Evolutionary conservation across 78 protist genomes (phyloP).

Genomic region (Speleostelium caveatum): DNA sequence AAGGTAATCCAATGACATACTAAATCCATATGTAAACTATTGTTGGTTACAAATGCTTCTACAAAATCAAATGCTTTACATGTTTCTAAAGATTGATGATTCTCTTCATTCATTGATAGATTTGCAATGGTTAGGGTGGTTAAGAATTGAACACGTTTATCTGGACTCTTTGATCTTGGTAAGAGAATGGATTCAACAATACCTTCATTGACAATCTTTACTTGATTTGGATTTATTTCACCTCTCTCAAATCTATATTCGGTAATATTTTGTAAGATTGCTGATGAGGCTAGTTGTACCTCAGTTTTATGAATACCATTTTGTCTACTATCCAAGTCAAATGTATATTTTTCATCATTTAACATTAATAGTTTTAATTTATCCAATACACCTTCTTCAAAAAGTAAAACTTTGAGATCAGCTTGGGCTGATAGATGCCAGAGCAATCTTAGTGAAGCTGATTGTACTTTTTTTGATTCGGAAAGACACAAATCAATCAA

Average conservation of each 20-base stretch:
- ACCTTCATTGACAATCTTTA: slow-evolving; percentile 66
- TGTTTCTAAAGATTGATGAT: slow-evolving; percentile 17
- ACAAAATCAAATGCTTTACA: slow-evolving; percentile 64
- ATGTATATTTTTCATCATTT: slow-evolving; percentile 10
- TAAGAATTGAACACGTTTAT: slow-evolving; percentile 59
- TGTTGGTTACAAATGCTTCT: slow-evolving; percentile 47
- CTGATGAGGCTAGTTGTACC: slow-evolving; percentile 67
- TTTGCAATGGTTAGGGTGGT: slow-evolving; percentile 65
- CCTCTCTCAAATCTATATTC: slow-evolving; percentile 77
- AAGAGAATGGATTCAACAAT: slow-evolving; percentile 48
- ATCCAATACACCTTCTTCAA: slow-evolving; percentile 80
- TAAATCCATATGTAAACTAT: slow-evolving; percentile 71
- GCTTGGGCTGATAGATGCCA: slow-evolving; percentile 82
- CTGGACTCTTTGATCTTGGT: slow-evolving; percentile 67
- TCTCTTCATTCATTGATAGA: slow-evolving; percentile 76
- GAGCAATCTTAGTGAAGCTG: slow-evolving; percentile 60
- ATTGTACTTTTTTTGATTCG: slow-evolving; percentile 56
- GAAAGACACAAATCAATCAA: slow-evolving; percentile 66
- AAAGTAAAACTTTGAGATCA: slow-evolving; percentile 61
- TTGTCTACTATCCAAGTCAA: slow-evolving; percentile 23
- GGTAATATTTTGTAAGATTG: slow-evolving; percentile 68
- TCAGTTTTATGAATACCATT: slow-evolving; percentile 58
- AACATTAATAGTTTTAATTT: slow-evolving; percentile 35
- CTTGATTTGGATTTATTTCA: slow-evolving; percentile 77
- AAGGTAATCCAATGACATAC: slow-evolving; percentile 79